phyloP scores from a whole-genome alignment of 2,329 filamentous ascomycete genomes.

The Sporothrix brunneoviolacea region DNA sequence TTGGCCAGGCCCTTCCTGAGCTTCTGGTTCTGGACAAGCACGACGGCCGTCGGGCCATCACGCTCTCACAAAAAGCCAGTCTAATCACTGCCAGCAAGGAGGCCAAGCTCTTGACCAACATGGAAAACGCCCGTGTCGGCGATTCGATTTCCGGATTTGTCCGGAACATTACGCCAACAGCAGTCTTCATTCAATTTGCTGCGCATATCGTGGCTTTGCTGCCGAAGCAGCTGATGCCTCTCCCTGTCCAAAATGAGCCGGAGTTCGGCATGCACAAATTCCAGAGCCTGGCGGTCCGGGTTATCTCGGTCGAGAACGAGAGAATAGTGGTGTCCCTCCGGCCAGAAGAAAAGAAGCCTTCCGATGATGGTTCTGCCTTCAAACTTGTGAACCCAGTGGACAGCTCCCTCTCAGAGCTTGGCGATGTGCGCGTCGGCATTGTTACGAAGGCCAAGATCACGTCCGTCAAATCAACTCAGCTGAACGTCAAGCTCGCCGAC shows the following conservation, averaged over 20 bases:
- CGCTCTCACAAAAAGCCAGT: slow-evolving; percentile 75
- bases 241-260: slow-evolving; percentile 57
- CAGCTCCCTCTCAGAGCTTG: slow-evolving; percentile 52
- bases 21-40: slow-evolving; percentile 85
- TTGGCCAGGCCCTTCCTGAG: slow-evolving; percentile 75
- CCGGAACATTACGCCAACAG: slow-evolving; percentile 72
- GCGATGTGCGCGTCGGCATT: slow-evolving; percentile 68
- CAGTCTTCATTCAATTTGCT: slow-evolving; percentile 83
- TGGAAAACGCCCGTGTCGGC: slow-evolving; percentile 66
- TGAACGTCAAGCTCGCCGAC: slow-evolving; percentile 84
- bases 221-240: slow-evolving; percentile 68
- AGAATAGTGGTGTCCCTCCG: slow-evolving; percentile 56
- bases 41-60: slow-evolving; percentile 66
- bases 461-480: slow-evolving; percentile 84
- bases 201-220: slow-evolving; percentile 70
- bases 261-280: slow-evolving; percentile 74
- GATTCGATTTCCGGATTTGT: slow-evolving; percentile 71
- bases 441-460: slow-evolving; percentile 69
- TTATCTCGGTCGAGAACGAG: slow-evolving; percentile 65
- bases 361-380: background rate
- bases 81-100: slow-evolving; percentile 69
- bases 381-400: slow-evolving; percentile 48
- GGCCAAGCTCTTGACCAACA: slow-evolving; percentile 61
- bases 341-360: slow-evolving; percentile 36
- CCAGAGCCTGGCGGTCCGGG: slow-evolving; percentile 66